Conservation (phyloP, 148 eudicot genomes). For the Chenopodium quinoa region DNA sequence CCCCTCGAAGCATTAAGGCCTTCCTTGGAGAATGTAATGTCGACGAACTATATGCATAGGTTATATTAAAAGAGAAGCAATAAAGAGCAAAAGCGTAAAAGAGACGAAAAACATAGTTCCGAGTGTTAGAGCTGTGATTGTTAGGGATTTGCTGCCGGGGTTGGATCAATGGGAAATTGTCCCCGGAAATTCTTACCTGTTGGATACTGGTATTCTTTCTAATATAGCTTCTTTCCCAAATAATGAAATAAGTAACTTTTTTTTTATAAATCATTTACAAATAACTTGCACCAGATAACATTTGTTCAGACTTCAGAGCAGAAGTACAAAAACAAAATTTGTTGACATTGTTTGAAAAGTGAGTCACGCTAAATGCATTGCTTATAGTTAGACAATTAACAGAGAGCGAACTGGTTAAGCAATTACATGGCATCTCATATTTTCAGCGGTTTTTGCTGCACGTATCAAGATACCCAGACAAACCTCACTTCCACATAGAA, state of each 20-base stretch:
- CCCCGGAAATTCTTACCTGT: not conserved
- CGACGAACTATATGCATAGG: conserved; percentile 61
- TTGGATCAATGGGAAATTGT: not conserved
- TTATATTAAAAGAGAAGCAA: not conserved
- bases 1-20: conserved; percentile 91
- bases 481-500: not conserved
- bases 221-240: not conserved
- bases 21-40: conserved; percentile 86
- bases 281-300: not conserved
- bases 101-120: not conserved
- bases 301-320: too few species aligned
- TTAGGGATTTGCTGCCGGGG: not conserved
- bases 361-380: not conserved
- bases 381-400: not conserved
- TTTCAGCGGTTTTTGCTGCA: not conserved
- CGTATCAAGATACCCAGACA: too few species aligned
- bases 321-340: too few species aligned
- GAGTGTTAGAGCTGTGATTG: not conserved
- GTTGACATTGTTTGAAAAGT: too few species aligned
- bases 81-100: not conserved
- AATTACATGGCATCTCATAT: too few species aligned
- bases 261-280: not conserved
- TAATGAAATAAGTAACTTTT: too few species aligned
- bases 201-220: conserved; percentile 1
- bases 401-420: not conserved